phyloP scores from a whole-genome alignment of 441 rosid species.

The Euphorbia celastroides region DNA sequence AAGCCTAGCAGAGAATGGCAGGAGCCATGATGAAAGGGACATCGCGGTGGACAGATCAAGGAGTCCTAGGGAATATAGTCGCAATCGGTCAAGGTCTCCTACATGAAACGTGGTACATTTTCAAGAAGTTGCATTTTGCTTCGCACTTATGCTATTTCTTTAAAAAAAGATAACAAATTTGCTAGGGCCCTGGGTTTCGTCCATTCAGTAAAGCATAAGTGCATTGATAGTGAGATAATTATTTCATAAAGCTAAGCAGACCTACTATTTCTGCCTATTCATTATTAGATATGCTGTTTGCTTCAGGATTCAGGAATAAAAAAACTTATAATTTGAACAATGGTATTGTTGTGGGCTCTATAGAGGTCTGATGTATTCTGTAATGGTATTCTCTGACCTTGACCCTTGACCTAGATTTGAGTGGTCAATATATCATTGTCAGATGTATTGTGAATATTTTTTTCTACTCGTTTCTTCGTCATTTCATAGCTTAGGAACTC shows the following conservation, averaged over 20 bases:
- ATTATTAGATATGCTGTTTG: too few relatives aligned
- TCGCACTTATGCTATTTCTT: not conserved
- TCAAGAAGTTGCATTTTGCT: not conserved
- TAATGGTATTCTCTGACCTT: too few relatives aligned
- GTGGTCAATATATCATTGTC: too few relatives aligned
- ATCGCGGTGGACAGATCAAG: conserved; percentile 36
- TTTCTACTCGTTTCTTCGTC: too few relatives aligned
- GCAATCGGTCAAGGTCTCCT: conserved; percentile 41
- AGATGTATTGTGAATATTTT: too few relatives aligned
- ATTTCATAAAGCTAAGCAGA: too few relatives aligned
- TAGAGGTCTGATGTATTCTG: not conserved
- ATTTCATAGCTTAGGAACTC: too few relatives aligned
- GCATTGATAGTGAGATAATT: not conserved
- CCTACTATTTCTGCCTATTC: too few relatives aligned
- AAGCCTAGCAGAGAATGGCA: conserved; percentile 47
- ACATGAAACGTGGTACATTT: conserved; percentile 44
- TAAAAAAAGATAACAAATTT: not conserved
- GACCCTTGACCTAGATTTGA: not conserved
- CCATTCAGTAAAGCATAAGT: not conserved
- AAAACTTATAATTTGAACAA: too few relatives aligned
- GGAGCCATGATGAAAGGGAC: conserved; percentile 34
- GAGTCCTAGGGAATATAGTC: conserved; percentile 37
- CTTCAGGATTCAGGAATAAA: too few relatives aligned
- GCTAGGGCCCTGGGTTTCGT: not conserved
- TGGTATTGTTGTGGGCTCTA: not conserved